Conservation (phyloP, 2,329 filamentous ascomycete genomes). For the Colletotrichum costaricense region DNA sequence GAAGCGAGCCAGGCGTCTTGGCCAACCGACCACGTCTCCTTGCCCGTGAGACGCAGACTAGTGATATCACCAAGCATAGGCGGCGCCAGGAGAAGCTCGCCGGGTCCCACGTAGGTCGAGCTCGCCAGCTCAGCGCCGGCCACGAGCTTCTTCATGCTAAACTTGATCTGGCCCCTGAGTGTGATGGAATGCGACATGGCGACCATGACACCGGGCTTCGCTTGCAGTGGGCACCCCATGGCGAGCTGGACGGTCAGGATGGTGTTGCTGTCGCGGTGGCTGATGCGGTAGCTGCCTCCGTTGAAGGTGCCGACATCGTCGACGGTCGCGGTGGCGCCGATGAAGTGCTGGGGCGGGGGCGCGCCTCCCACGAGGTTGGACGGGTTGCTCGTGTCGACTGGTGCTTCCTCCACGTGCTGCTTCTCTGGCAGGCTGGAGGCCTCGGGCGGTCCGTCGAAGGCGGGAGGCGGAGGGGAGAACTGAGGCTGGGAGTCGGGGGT, state of each 20-base stretch:
- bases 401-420: constrained; percentile 38
- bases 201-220: constrained; percentile 90
- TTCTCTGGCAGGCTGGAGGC: constrained; percentile 42
- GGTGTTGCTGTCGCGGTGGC: constrained; percentile 90
- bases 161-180: constrained; percentile 84
- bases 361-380: constrained; percentile 51
- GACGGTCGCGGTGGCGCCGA: constrained; percentile 68
- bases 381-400: constrained; percentile 43
- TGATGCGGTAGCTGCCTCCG: constrained; percentile 92
- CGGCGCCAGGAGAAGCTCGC: constrained; percentile 88
- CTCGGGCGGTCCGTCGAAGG: constrained; percentile 42
- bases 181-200: constrained; percentile 92
- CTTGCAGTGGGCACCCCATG: constrained; percentile 84
- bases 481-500: constrained; percentile 38
- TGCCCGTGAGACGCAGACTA: constrained; percentile 77
- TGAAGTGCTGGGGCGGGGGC: constrained; percentile 66
- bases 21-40: constrained; percentile 85
- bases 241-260: constrained; percentile 91
- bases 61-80: constrained; percentile 86
- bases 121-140: constrained; percentile 81
- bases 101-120: constrained; percentile 88
- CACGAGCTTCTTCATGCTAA: constrained; percentile 92
- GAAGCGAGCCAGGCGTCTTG: constrained; percentile 87
- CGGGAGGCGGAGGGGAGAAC: constrained; percentile 44
- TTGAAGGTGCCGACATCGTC: constrained; percentile 98